Percentiles rank a stretch among this genome's conserved stretches.
Conservation (phyloP, 2,329 filamentous ascomycete genomes). For the Fusarium annulatum region DNA sequence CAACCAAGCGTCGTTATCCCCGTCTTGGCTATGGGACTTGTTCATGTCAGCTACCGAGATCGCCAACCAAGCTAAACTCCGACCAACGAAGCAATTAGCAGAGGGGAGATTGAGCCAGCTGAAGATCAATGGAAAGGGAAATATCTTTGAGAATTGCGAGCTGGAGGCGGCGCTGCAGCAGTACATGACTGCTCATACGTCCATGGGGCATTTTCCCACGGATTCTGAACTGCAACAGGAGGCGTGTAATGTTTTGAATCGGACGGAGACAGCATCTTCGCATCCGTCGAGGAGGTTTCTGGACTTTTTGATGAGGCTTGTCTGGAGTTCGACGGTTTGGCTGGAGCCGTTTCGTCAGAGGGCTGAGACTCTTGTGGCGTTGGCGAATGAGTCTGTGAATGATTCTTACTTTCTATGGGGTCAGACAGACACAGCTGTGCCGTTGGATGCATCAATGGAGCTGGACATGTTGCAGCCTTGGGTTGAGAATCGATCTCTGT, state of each 20-base stretch:
- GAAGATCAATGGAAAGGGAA: slow-evolving; percentile 36
- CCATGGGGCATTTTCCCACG: slow-evolving; percentile 21
- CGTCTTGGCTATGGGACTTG: slow-evolving; percentile 32
- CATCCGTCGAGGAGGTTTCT: slow-evolving; percentile 26
- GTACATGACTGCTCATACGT: slow-evolving; percentile 21
- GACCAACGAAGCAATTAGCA: slow-evolving; percentile 25
- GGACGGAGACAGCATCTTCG: background rate
- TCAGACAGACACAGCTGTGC: background rate
- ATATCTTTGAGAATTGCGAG: slow-evolving; percentile 37
- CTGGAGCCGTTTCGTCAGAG: slow-evolving; percentile 22
- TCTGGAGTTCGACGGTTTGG: slow-evolving; percentile 32
- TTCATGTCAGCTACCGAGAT: slow-evolving; percentile 32
- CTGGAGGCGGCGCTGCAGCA: slow-evolving; percentile 26
- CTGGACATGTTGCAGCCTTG: slow-evolving; percentile 22
- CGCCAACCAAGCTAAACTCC: slow-evolving; percentile 27
- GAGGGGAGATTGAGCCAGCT: slow-evolving; percentile 25
- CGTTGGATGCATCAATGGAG: slow-evolving; percentile 15
- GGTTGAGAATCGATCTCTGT: slow-evolving; percentile 25
- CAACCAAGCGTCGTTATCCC: slow-evolving; percentile 23
- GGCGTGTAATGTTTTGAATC: slow-evolving; percentile 17
- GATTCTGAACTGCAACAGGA: slow-evolving; percentile 35
- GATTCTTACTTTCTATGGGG: slow-evolving; percentile 21
- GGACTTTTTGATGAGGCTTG: slow-evolving; percentile 29
- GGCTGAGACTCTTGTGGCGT: background rate
- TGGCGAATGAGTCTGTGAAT: background rate